Base-by-base conservation (phyloP, 148 eudicot species). In the Fallopia convolvulus region DNA sequence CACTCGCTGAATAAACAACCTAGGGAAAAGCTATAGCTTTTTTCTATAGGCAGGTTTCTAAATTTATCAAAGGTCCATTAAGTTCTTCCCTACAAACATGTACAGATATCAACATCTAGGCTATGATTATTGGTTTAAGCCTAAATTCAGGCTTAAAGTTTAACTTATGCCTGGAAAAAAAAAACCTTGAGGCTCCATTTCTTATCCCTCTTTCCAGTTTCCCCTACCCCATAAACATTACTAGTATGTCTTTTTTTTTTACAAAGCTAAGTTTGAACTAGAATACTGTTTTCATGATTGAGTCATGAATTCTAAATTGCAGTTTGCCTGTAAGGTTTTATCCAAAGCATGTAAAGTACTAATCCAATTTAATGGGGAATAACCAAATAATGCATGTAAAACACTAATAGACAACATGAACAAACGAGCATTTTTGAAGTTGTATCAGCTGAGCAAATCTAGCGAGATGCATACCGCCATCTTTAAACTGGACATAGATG, bases 381-480 rank as follows among this genome's bases (percentile, higher is more conserved):
- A 12, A 8, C 3, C 7, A 11, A 33, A 32, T 36, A 10, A 15
- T 9, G 68, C 33, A 61, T 8, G 36, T 61, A 12, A 61, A 58
- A 23, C 68, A 61, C 44, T 1, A 17, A 39, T 13, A 30, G 44
- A 36, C 20, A 36, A 14, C 46, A 14, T 2, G 72, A 68, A 33
- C 72, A 36, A 68, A 58, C 15, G 46, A 33, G 42, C 11, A 14
- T 15, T 36, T 3, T 14, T 52, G 4, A 44, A 21, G 20, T 3
- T 58, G 12, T 6, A 60, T 55, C 61, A 41, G 49, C 21, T 61
- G 17, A 60, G 66, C 20, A 49, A 39, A 23, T 15, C 17, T 70
- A 83, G 66, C 26, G 74, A 81, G 73, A 87, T 50, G 72, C 58
- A 73, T 82, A 93, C 98, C 98, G 77, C 93, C 93, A 79, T 89